These are phyloP conservation scores for Debaryomyces nepalensis DNA, from an alignment of 1,139 yeast genomes.

Conservation along the genomic window DNA sequence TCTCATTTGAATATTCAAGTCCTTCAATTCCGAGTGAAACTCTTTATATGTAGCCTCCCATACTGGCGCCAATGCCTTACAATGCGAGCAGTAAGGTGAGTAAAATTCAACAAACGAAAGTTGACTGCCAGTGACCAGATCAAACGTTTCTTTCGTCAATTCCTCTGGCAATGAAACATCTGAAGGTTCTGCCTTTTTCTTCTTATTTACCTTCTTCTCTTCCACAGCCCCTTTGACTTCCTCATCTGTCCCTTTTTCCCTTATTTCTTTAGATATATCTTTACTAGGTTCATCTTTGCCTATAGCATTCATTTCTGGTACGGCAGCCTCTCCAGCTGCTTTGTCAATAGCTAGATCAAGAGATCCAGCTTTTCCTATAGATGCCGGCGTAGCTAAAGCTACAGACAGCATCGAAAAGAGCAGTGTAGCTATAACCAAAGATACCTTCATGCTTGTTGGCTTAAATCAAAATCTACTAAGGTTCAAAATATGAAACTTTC, in stretches of 20 bases:
- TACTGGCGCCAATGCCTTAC: conserved; percentile 64
- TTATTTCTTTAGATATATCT: no score
- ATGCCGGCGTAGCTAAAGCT: conserved; percentile 7
- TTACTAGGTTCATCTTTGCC: not conserved
- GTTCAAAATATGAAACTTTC: no score
- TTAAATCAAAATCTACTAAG: no score
- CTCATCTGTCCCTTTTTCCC: no score
- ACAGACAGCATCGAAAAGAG: conserved; percentile 3
- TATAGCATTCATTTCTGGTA: conserved; percentile 4
- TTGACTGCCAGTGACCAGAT: conserved; percentile 45
- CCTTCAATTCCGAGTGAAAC: conserved; percentile 41
- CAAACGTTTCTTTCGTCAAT: conserved; percentile 46
- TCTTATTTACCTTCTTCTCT: not conserved
- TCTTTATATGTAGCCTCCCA: conserved; percentile 62
- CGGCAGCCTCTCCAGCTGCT: conserved; percentile 1
- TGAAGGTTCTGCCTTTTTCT: conserved; percentile 11
- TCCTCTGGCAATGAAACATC: conserved; percentile 25
- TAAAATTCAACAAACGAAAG: conserved; percentile 66
- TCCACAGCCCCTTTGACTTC: not conserved
- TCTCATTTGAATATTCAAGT: conserved; percentile 54
- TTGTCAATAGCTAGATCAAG: conserved; percentile 3
- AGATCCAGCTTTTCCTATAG: conserved; percentile 7
- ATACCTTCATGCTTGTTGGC: conserved; percentile 10
- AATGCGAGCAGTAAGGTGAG: conserved; percentile 75
- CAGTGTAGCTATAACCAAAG: conserved; percentile 5